Evolutionary conservation across 163 green algal species (phyloP), one percentile per base, ranked within the genome.

Genomic region (Chlorella variabilis): DNA sequence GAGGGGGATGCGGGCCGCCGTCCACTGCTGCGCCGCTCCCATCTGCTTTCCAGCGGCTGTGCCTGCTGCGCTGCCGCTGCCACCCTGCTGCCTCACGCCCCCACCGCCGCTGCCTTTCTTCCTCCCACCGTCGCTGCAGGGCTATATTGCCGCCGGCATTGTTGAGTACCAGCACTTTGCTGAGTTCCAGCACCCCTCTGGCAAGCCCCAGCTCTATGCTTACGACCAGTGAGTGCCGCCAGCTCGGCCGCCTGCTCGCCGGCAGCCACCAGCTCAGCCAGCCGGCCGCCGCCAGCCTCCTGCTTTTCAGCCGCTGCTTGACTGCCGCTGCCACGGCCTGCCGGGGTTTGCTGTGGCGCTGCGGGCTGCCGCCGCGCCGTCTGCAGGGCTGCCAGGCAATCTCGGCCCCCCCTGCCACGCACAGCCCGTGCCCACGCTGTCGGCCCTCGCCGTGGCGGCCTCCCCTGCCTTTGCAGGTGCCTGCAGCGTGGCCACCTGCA

Each of bases 161-260:
- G 85, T 93, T 36, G 75, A 82, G 5, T 92, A 93, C 70, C 48
- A 86, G 15, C 80, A 79, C n/a, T 77, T 88, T 49, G 29, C 70
- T 0, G 29, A 61, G 4, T 79, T 85, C 11, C 31, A 62, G 13
- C 77, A 89, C n/a, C 25, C 62, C 21, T 80, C 29, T 13, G 71
- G 67, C 66, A 71, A 63, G 25, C 83, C 83, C 23, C 85, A 89
- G 59, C 74, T 92, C 8, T 89, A 90, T 74, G 87, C 74, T 21
- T 89, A 89, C 51, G 75, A 92, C 38, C 66, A 66, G 77, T 77
- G 66, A 82, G 76, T 27, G 3, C 9, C 5, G 8, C 27, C 31
- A 3, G 13, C n/a, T 59, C 45, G 38, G 25, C 39, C 25, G 66
- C 38, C 23, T 21, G 66, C 66, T 23, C 33, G 38, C 38, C 36